Evolutionary conservation across 2,329 filamentous ascomycete species (phyloP), one percentile per base, ranked within the genome.

Genomic region (Fusarium sp.): DNA sequence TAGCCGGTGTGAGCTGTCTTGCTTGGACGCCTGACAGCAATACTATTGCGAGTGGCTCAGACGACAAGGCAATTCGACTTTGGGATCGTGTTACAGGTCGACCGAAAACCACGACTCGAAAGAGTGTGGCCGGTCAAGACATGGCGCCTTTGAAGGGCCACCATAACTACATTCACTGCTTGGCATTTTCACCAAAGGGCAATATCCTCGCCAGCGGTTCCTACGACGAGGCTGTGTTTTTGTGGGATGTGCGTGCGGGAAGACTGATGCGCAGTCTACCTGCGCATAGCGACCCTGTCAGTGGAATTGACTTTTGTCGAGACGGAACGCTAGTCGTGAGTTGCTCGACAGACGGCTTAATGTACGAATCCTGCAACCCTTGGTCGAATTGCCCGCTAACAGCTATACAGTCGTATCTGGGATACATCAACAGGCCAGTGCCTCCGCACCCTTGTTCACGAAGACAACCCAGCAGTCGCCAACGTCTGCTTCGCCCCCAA

Each of bases 161-260:
- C 71, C 93, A 97, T 75, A 98, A 96, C 76, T 98, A 98, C 76
- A 89, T 99, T 29, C 97, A 96, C 77, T 92, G 90, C 46, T 81
- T 99, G 31, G 93, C 93, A 6, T 98, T 98, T 75, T 94, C 92
- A n/a, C 95, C 95, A 2, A 98, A 97, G 75, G 95, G 95, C 21
- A 99, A 99, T 72, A 97, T 98, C 72, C 84, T 99, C 31, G 95
- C 93, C 14, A 96, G 91, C 65, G 95, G 95, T 11, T 96, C 91
- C 63, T 98, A 97, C 76, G 95, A 99, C 67, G 95, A 99, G 79
- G 95, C 95, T 5, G 92, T 99, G 0, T 97, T 97, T 65, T 78
- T 99, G 6, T 99, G 95, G 95, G 95, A 99, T 75, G 91, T 98
- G 13, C 85, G 95, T 13, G 92, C 92, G 0, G 93, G 92, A 0